Conservation (phyloP, 2,329 filamentous ascomycete genomes). For the Capronia coronata region DNA sequence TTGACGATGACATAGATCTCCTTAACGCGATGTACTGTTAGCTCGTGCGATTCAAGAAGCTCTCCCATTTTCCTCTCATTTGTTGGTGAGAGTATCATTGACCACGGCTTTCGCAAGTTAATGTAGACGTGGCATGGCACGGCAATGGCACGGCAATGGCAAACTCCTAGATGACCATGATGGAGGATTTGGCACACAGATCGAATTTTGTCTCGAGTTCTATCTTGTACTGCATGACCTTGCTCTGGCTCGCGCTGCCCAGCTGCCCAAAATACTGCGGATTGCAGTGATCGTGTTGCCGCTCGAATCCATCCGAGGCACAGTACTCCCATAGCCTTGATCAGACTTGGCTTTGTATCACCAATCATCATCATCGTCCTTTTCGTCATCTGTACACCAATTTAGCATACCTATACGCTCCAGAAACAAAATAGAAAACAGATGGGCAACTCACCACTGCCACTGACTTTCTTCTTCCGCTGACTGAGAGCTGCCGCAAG, state of each 20-base stretch:
- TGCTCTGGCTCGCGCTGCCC: too few species aligned
- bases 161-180: too few species aligned
- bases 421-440: constrained; percentile 5
- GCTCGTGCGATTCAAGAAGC: background rate
- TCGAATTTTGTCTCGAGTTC: too few species aligned
- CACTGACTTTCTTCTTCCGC: constrained; percentile 88
- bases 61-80: background rate
- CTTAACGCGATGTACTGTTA: background rate
- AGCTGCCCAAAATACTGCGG: background rate
- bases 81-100: too few species aligned
- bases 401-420: background rate
- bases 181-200: background rate
- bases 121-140: too few species aligned
- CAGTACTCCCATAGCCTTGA: background rate
- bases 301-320: background rate
- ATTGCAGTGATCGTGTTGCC: background rate
- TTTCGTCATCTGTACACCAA: constrained; percentile 38
- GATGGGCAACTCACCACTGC: constrained; percentile 68
- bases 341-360: constrained; percentile 19
- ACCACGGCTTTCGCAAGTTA: too few species aligned
- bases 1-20: background rate
- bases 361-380: constrained; percentile 44
- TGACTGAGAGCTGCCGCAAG: constrained; percentile 70
- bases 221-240: background rate
- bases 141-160: too few species aligned